A percentile compares a stretch with the other conserved stretches of the same genome.
Conservation (phyloP, 139 green algal species). For the Chlorella sp. region DNA sequence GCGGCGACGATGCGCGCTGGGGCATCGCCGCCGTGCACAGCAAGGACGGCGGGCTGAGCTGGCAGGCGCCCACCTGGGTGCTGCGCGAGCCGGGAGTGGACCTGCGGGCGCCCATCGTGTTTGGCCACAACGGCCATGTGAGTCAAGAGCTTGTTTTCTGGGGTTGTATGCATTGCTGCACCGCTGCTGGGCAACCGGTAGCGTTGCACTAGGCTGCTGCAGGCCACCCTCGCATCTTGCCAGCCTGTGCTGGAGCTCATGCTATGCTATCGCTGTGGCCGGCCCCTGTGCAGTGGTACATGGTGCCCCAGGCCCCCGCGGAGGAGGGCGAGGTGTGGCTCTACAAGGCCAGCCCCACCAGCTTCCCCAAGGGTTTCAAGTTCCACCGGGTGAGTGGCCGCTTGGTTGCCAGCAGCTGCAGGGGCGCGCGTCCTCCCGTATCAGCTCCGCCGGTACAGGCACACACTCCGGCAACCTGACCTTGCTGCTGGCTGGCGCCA, state of each 20-base stretch:
- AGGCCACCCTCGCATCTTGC: too few species aligned
- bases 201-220: too few species aligned
- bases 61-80: conserved; percentile 27
- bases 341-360: neutral
- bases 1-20: neutral
- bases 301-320: conserved; percentile 18
- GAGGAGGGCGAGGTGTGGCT: neutral
- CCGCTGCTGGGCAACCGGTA: too few species aligned
- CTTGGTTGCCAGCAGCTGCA: too few species aligned
- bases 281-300: conserved; percentile 25
- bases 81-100: neutral
- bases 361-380: conserved; percentile 33
- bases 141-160: too few species aligned
- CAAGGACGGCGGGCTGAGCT: conserved; percentile 21
- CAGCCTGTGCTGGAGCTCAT: too few species aligned
- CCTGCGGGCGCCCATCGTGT: conserved; percentile 14
- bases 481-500: too few species aligned
- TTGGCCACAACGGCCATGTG: conserved; percentile 13
- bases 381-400: neutral
- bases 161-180: too few species aligned
- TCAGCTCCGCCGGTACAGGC: too few species aligned
- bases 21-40: conserved; percentile 32
- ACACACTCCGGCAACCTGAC: too few species aligned
- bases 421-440: too few species aligned
- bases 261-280: too few species aligned